Conservation (phyloP, 345 rosid species). For the Pelargonium nanum region DNA sequence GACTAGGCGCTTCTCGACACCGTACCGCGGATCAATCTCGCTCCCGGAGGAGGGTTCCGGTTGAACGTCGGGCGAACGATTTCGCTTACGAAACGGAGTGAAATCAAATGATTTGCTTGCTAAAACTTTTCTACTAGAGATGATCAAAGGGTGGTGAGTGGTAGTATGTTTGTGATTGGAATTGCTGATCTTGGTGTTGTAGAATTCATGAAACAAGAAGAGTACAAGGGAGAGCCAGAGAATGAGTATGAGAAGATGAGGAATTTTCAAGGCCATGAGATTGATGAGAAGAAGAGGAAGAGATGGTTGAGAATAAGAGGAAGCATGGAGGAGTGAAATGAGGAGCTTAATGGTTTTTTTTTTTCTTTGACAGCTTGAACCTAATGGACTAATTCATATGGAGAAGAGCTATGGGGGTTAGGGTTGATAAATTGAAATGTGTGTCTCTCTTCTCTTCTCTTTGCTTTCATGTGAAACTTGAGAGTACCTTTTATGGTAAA, state of each 20-base stretch:
- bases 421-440: not conserved
- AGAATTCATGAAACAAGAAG: not conserved
- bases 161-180: not conserved
- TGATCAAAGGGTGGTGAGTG: not conserved
- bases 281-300: not conserved
- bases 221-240: not conserved
- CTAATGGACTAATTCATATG: too few species aligned
- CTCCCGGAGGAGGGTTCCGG: not conserved
- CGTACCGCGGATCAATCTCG: not conserved
- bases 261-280: not conserved
- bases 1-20: not conserved
- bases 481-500: not conserved
- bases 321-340: not conserved
- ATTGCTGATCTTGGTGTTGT: not conserved
- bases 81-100: not conserved
- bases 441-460: not conserved
- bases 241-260: not conserved
- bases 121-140: not conserved
- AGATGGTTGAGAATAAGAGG: not conserved
- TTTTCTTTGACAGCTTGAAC: too few species aligned
- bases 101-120: not conserved
- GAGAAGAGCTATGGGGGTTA: too few species aligned
- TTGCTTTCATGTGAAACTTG: not conserved
- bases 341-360: not conserved
- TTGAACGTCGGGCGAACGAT: not conserved